Evolutionary conservation across 768 basidiomycete species (phyloP).

Genomic region (Lentinula sp.): DNA sequence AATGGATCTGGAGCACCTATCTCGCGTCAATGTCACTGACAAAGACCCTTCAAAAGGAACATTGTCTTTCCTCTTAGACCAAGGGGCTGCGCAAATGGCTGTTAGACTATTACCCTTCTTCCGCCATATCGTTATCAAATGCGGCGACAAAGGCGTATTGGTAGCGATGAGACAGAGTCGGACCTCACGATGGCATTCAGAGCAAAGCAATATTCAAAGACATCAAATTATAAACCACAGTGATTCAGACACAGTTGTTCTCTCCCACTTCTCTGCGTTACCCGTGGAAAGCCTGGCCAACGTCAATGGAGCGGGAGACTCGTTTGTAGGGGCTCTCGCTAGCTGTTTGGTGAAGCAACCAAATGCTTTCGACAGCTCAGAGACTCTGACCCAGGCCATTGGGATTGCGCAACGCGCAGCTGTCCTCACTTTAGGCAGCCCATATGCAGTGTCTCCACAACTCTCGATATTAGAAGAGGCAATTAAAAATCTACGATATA

Average conservation of each 20-base stretch:
- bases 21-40: constrained; percentile 38
- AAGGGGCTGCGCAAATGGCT: constrained; percentile 77
- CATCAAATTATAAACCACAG: constrained; percentile 51
- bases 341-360: constrained; percentile 50
- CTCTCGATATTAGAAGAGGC: constrained; percentile 29
- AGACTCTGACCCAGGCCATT: constrained; percentile 37
- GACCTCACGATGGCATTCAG: constrained; percentile 44
- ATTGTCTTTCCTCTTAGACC: constrained; percentile 56
- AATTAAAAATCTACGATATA: not conserved
- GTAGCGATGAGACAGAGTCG: constrained; percentile 45
- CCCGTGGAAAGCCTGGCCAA: constrained; percentile 43
- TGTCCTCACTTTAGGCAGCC: constrained; percentile 49
- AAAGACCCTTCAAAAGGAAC: constrained; percentile 31
- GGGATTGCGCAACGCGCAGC: constrained; percentile 62
- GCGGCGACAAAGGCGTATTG: constrained; percentile 64
- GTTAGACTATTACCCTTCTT: constrained; percentile 82
- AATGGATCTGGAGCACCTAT: constrained; percentile 56
- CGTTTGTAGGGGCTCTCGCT: constrained; percentile 80
- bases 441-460: constrained; percentile 59
- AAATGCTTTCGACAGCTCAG: constrained; percentile 38
- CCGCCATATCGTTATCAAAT: constrained; percentile 80
- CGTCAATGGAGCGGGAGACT: constrained; percentile 92
- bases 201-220: constrained; percentile 37
- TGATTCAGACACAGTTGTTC: constrained; percentile 42
- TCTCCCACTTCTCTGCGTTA: constrained; percentile 71